phyloP scores from a whole-genome alignment of 805 yeast genomes.

The Hanseniaspora singularis region DNA sequence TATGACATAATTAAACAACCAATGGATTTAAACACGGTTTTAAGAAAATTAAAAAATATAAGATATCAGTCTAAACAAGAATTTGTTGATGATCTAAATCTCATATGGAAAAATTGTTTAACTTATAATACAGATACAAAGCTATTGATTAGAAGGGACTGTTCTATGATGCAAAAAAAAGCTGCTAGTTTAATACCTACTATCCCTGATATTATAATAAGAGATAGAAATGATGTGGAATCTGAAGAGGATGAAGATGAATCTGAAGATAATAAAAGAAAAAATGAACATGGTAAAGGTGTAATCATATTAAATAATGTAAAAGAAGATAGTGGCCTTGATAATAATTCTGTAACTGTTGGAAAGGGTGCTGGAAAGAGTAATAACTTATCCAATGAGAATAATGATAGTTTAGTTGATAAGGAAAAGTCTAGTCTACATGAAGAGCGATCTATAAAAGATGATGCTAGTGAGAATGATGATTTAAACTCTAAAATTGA shows the following conservation, averaged over 20 bases:
- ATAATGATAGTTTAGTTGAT: no score
- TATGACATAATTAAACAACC: conserved; percentile 81
- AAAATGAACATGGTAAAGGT: conserved; percentile 17
- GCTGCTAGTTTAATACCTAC: conserved; percentile 62
- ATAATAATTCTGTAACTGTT: no score
- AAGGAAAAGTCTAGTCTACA: no score
- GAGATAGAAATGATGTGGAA: conserved; percentile 42
- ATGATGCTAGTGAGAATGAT: conserved; percentile 10
- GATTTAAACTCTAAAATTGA: not conserved
- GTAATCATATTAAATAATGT: no score
- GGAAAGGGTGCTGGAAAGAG: conserved; percentile 16
- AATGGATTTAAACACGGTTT: conserved; percentile 90
- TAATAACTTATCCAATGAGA: not conserved
- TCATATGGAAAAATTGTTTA: conserved; percentile 90
- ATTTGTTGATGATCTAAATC: conserved; percentile 88
- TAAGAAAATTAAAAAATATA: conserved; percentile 73
- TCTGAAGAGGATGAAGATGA: conserved; percentile 20
- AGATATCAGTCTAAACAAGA: conserved; percentile 76
- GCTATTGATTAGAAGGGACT: conserved; percentile 82
- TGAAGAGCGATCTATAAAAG: conserved; percentile 10
- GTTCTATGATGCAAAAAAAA: conserved; percentile 90
- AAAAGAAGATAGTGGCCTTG: no score
- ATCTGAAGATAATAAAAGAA: conserved; percentile 30
- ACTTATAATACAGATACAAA: conserved; percentile 89
- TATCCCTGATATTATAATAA: conserved; percentile 77